Percentiles rank a stretch among this genome's conserved stretches.
Evolutionary conservation across 345 rosid species (phyloP).

Genomic region (Salix suchowensis): DNA sequence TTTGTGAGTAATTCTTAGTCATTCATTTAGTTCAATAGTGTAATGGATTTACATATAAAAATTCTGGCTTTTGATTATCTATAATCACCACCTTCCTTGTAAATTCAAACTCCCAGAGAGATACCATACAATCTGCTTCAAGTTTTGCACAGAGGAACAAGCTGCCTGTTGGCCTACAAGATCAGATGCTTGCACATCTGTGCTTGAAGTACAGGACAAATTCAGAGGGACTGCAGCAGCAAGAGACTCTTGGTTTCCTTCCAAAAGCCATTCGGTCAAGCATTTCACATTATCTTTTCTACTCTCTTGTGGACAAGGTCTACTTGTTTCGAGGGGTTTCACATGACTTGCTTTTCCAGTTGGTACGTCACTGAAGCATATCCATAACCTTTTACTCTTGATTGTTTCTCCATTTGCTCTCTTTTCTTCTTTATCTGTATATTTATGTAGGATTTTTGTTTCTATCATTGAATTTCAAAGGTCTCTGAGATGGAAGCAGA

Average conservation of each 20-base stretch:
- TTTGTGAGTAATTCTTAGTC: constrained; percentile 49
- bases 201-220: constrained; percentile 34
- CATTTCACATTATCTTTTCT: constrained; percentile 33
- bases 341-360: constrained; percentile 26
- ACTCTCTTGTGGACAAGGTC: constrained; percentile 24
- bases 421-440: not conserved
- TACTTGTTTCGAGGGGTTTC: constrained; percentile 28
- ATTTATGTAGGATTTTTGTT: not conserved
- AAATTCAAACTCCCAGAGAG: constrained; percentile 21
- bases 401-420: not conserved
- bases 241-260: constrained; percentile 32
- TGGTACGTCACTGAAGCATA: constrained; percentile 12
- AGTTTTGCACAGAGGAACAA: constrained; percentile 32
- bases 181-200: constrained; percentile 31
- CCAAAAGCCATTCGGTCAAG: constrained; percentile 35
- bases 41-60: not conserved
- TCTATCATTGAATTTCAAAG: constrained; percentile 8
- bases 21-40: not conserved
- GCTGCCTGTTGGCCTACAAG: constrained; percentile 26
- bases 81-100: no score
- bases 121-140: constrained; percentile 33
- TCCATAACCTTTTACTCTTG: not conserved
- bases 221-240: constrained; percentile 33
- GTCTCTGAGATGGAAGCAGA: constrained; percentile 38
- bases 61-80: not conserved